Base-by-base conservation (phyloP, 495 filamentous ascomycete species). In the Xylaria nigripes region DNA sequence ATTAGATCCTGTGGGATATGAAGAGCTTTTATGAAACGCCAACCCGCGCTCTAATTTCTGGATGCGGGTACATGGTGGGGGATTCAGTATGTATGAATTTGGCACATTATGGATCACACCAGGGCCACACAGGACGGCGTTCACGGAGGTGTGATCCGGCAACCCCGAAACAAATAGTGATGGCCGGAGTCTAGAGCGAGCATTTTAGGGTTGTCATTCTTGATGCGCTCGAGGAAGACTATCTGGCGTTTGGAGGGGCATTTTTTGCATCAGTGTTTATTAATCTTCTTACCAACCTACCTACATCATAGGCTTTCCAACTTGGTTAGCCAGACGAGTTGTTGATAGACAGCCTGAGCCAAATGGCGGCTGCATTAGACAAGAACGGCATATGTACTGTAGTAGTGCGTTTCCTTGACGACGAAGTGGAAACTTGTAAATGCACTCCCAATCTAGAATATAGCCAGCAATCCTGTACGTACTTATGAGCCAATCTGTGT, bases 171-270 rank as follows among this genome's bases (percentile, higher is more conserved):
- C 43, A 25, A 49, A 44, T 15, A 25, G 46, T 8, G 48, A 48
- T 45, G 61, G 59, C 64, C 49, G 64, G 61, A 67, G 61, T 67
- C 64, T 52, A 67, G 59, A 64, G 59, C 57, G 57, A 51, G 55
- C 50, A 57, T 63, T 56, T 46, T n/a, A 48, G 61, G 51, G 55
- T 45, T 55, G 45, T 58, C 57, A 34, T 57, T 57, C 48, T 56
- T 55, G 61, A 57, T 60, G 59, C 52, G 59, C 64, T 62, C 61
- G 61, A 64, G 56, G 64, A 66, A 58, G 61, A 66, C 61, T 55
- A 44, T 48, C 61, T 43, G 64, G 61, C 58, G 64, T 66, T 66
- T 7, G 30, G 19, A 22, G 45, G 36, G 23, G 24, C 48, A 23
- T 41, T 25, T 23, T 30, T 19, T 54, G 51, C 44, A 54, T 48